These are phyloP conservation scores for Tricholoma sp. DNA, from an alignment of 768 basidiomycete genomes.

Conservation along the genomic window DNA sequence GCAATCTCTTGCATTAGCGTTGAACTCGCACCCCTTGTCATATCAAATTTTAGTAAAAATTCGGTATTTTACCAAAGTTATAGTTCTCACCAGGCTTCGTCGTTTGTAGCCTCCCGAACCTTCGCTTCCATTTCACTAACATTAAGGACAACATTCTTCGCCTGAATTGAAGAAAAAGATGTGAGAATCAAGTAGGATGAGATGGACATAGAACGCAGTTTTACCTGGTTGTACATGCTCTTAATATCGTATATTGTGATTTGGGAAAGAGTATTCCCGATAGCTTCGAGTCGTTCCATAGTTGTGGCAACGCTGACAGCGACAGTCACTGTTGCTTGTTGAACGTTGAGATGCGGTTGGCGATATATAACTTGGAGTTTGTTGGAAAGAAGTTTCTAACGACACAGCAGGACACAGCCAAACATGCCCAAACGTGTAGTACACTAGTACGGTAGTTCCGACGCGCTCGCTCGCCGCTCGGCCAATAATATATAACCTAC, in stretches of 20 bases:
- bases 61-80: neutral
- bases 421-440: neutral
- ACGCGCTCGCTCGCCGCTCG: too few species aligned
- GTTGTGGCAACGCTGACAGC: conserved; percentile 2
- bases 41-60: conserved; percentile 2
- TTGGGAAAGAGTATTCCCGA: conserved; percentile 72
- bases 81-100: conserved; percentile 89
- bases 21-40: conserved; percentile 88
- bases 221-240: conserved; percentile 88
- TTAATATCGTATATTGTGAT: conserved; percentile 93
- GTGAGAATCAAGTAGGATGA: conserved; percentile 3
- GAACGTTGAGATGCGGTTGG: neutral
- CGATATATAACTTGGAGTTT: neutral
- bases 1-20: conserved; percentile 99
- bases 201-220: neutral
- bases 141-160: conserved; percentile 95
- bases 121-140: conserved; percentile 97
- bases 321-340: neutral
- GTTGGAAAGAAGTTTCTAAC: neutral
- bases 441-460: too few species aligned
- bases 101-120: conserved; percentile 94
- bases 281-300: conserved; percentile 79
- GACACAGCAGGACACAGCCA: neutral
- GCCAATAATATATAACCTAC: too few species aligned
- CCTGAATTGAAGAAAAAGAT: conserved; percentile 38